Base-by-base conservation (phyloP, 2,329 filamentous ascomycete genomes). In the Claviceps capensis region DNA sequence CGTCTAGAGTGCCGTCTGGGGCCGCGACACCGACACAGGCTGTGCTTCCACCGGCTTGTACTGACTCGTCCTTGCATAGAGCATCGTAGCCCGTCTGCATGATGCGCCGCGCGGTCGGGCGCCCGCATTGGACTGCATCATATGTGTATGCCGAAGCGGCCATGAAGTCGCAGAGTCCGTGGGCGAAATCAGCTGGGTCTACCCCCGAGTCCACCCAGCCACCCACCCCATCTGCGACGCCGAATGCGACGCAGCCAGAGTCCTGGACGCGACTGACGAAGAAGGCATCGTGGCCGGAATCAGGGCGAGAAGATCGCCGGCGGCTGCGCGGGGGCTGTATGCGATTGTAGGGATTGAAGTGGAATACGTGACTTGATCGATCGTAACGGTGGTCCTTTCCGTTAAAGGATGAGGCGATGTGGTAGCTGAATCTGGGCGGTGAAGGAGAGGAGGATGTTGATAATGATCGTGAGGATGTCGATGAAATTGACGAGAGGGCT, bases 121-220 rank as follows among this genome's bases (percentile, higher is more conserved):
- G 64, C 43, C 57, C 57, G 23, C 58, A 59, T 51, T 58, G 55
- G 17, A 70, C 64, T 2, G 66, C 57, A 56, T 69, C 62, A 67
- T 81, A 77, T 48, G 77, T 73, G 62, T 82, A 75, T 16, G 89
- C 86, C 13, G 80, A 79, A 49, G 82, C 75, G 2, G 89, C 88
- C 89, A 97, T 97, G 68, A 95, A 86, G 60, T 88, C 83, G 73
- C 93, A 97, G 54, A 98, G 74, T 42, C 86, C 87, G 65, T 97
- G 91, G 3, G 91, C 93, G 68, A 97, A 97, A 68, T 96, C 88
- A 30, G 89, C 89, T 8, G 93, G 90, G 63, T 98, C 90, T 50
- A 98, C 84, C 45, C 89, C 89, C 41, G 86, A 91, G 60, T 95
- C 87, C 56, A 85, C 81, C 90, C 93, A 98, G 38, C 93, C 93